A percentile compares a stretch with the other conserved stretches of the same genome.
Evolutionary conservation across 495 filamentous ascomycete genomes (phyloP).

Genomic region (Aspergillus heteromorphus): DNA sequence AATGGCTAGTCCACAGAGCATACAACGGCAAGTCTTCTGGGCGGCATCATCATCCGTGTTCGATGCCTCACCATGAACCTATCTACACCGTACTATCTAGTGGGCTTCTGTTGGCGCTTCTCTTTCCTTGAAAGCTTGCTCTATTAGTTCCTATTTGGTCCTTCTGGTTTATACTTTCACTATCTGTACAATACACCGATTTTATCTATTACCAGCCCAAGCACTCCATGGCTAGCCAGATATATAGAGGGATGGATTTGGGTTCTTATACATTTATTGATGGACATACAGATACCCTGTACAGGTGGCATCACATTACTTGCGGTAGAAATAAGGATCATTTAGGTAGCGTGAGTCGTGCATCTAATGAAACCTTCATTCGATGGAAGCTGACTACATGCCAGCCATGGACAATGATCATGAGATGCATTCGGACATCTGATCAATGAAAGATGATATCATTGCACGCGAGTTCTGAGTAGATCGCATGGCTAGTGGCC

Average conservation of each 20-base stretch:
- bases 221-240: neutral
- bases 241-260: too few species aligned
- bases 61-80: too few species aligned
- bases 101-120: neutral
- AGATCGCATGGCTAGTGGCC: neutral
- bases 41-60: too few species aligned
- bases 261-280: too few species aligned
- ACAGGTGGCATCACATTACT: neutral
- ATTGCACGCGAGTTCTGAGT: neutral
- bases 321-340: neutral
- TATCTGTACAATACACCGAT: neutral
- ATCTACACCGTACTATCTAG: too few species aligned
- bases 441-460: conserved; percentile 2
- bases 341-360: neutral
- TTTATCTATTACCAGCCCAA: neutral
- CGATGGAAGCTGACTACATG: neutral
- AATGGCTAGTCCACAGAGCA: too few species aligned
- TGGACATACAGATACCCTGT: neutral
- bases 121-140: neutral
- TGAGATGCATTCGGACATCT: neutral
- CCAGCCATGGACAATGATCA: neutral
- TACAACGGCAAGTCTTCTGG: too few species aligned
- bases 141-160: too few species aligned
- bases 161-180: neutral
- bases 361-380: neutral